Conservation (phyloP, 306 rosid genomes). For the Psophocarpus tetragonolobus region DNA sequence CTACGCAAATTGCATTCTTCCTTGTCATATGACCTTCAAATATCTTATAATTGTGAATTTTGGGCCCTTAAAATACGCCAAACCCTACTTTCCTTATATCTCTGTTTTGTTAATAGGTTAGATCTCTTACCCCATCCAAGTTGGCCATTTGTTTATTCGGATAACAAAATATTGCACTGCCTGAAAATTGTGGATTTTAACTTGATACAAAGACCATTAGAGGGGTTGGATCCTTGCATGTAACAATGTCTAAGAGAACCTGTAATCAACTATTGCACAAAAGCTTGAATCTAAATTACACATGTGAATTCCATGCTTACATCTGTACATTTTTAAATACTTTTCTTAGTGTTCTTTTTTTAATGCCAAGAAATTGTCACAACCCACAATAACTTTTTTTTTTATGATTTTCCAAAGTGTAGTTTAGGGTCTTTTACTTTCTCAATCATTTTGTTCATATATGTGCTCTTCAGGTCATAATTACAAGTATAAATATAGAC, state of each 20-base stretch:
- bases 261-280: background rate
- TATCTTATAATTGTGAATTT: background rate
- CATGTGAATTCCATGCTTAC: background rate
- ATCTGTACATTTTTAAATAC: background rate
- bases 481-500: constrained; percentile 60
- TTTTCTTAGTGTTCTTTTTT: background rate
- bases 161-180: background rate
- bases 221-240: background rate
- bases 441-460: constrained; percentile 15
- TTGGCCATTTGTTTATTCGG: background rate
- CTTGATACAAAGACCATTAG: background rate
- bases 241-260: background rate
- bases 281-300: constrained; percentile 1
- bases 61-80: too few species aligned
- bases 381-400: background rate
- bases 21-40: background rate
- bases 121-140: background rate
- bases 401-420: background rate
- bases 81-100: too few species aligned
- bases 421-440: constrained; percentile 9
- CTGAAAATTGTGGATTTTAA: background rate
- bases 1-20: background rate
- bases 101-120: background rate
- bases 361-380: background rate
- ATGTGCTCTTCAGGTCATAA: constrained; percentile 56